Percentiles rank a stretch among this genome's conserved stretches.
These are phyloP conservation scores for Argentina anserina DNA, from an alignment of 306 rosid species.

Conservation along the genomic window DNA sequence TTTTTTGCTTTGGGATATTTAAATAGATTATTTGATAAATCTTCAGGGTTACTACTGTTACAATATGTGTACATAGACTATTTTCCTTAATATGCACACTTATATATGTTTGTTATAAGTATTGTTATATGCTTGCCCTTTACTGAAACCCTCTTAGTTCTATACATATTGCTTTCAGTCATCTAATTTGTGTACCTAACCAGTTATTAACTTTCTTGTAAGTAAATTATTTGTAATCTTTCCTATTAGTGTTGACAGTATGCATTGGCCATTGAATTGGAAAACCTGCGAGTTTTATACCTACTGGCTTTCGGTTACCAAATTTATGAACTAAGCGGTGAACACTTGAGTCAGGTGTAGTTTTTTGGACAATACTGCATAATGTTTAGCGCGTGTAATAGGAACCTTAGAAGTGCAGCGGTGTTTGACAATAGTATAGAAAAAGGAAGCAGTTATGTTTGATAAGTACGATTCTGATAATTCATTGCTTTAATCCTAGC, in stretches of 20 bases:
- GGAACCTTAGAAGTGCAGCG: conserved; percentile 19
- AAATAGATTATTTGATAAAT: background rate
- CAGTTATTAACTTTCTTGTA: background rate
- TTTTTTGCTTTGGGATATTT: background rate
- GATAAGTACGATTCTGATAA: conserved; percentile 34
- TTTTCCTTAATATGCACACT: background rate
- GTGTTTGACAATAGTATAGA: conserved; percentile 7
- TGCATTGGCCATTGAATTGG: conserved; percentile 4
- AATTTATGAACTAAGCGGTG: background rate
- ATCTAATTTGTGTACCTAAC: background rate
- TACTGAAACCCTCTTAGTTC: background rate
- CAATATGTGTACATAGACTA: background rate
- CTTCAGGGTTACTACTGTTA: background rate
- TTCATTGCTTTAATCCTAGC: conserved; percentile 33
- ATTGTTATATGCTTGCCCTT: background rate
- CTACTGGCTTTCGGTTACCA: background rate
- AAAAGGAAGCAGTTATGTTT: conserved; percentile 28
- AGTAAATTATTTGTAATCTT: background rate
- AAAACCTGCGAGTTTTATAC: background rate
- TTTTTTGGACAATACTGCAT: conserved; percentile 26
- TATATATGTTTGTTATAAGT: background rate
- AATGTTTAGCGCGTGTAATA: conserved; percentile 27
- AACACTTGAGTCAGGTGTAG: background rate
- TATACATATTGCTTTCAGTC: background rate
- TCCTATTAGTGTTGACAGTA: conserved; percentile 20